These are phyloP conservation scores for Achaetomiella virescens DNA, from an alignment of 495 filamentous ascomycete species.

Conservation along the genomic window DNA sequence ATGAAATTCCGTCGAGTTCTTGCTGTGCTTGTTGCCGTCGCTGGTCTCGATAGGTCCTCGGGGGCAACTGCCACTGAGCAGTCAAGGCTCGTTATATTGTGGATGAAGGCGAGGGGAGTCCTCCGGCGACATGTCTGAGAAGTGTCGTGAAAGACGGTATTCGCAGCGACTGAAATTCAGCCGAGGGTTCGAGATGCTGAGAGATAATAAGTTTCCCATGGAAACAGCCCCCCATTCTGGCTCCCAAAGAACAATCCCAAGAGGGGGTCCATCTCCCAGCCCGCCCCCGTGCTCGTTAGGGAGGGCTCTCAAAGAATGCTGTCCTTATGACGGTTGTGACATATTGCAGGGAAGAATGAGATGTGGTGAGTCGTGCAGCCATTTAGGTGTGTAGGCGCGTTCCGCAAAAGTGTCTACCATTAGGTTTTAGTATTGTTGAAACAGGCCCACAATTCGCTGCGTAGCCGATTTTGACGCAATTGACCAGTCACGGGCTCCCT, in stretches of 20 bases:
- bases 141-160: neutral
- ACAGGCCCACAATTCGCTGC: conserved; percentile 5
- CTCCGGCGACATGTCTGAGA: neutral
- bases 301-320: neutral
- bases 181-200: neutral
- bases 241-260: conserved; percentile 13
- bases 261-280: neutral
- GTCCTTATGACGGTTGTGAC: neutral
- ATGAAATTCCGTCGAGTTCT: neutral
- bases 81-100: neutral
- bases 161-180: neutral
- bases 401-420: conserved; percentile 1
- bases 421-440: conserved; percentile 15
- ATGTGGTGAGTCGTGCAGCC: neutral
- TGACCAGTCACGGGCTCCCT: conserved; percentile 1
- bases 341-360: conserved; percentile 7
- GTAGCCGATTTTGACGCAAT: neutral
- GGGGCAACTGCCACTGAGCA: neutral
- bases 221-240: neutral
- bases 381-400: neutral
- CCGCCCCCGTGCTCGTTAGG: neutral
- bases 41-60: neutral
- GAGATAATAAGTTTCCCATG: neutral
- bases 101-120: neutral
- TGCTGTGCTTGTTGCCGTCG: neutral